A percentile compares a stretch with the other conserved stretches of the same genome.
phyloP scores from a whole-genome alignment of 139 green algal genomes.

The Parachlorella kessleri region DNA sequence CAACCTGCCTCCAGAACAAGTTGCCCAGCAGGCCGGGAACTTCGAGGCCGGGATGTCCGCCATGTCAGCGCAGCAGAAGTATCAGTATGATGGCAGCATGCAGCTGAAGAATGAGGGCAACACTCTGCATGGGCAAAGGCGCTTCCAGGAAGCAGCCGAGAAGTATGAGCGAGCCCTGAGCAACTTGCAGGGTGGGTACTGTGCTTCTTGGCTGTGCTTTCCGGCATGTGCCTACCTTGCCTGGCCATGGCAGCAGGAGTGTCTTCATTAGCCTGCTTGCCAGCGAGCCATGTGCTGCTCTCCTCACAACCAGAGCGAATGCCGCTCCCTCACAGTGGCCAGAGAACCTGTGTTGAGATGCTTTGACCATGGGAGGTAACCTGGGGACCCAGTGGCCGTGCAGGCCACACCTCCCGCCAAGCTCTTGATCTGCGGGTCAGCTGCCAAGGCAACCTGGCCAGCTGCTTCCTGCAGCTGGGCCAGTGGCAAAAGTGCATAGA shows the following conservation, averaged over 20 bases:
- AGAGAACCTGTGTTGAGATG: too few species aligned
- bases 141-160: conserved; percentile 30
- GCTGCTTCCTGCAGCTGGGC: conserved; percentile 40
- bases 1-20: conserved; percentile 11
- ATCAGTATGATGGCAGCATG: conserved; percentile 15
- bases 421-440: conserved; percentile 11
- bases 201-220: too few species aligned
- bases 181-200: conserved; percentile 19
- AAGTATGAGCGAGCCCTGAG: conserved; percentile 42
- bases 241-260: too few species aligned
- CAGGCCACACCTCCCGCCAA: conserved; percentile 3
- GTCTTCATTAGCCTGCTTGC: too few species aligned
- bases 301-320: too few species aligned
- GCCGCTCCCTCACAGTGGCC: too few species aligned
- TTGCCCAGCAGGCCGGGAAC: conserved; percentile 9
- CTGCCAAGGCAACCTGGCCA: conserved; percentile 47
- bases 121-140: conserved; percentile 18
- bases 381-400: too few species aligned
- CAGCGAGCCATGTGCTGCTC: too few species aligned
- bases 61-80: conserved; percentile 17
- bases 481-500: conserved; percentile 18
- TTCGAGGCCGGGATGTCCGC: not conserved
- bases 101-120: conserved; percentile 48
- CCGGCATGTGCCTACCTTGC: too few species aligned
- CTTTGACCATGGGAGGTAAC: too few species aligned